Evolutionary conservation across 2,329 filamentous ascomycete genomes (phyloP).

Genomic region (Chrysoporthe deuterocubensis): DNA sequence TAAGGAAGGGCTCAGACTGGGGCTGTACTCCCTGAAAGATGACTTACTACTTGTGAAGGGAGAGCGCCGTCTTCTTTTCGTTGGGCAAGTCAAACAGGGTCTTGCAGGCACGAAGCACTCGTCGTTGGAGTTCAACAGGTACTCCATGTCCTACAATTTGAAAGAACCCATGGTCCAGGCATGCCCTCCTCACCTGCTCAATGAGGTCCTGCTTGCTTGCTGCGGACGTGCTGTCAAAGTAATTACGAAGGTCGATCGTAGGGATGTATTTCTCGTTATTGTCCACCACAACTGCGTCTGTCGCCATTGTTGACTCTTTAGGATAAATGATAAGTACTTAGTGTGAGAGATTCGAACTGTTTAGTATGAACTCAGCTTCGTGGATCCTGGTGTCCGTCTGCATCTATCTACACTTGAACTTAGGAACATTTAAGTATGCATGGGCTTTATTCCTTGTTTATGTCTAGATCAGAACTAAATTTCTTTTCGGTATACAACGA

Average conservation of each 20-base stretch:
- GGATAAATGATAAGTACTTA: neutral
- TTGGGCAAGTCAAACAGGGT: neutral
- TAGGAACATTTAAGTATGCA: neutral
- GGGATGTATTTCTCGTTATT: slow-evolving; percentile 4
- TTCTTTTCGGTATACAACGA: neutral
- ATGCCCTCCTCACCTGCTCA: neutral
- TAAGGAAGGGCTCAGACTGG: neutral
- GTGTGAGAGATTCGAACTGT: neutral
- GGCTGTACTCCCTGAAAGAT: neutral
- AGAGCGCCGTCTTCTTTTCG: neutral
- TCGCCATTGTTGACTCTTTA: neutral
- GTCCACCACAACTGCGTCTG: neutral
- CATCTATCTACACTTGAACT: neutral
- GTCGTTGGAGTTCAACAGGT: neutral
- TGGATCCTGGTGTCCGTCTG: neutral
- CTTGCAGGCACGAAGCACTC: neutral
- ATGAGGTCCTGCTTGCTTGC: neutral
- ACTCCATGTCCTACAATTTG: neutral
- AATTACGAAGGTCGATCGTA: neutral
- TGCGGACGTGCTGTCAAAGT: neutral
- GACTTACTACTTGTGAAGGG: neutral
- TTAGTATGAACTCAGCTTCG: neutral
- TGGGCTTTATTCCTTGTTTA: neutral
- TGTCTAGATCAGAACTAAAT: neutral
- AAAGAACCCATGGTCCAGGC: neutral